Percentiles rank a stretch among this genome's conserved stretches.
Conservation (phyloP, 2,329 filamentous ascomycete species). For the Coleophoma eucalyptorum region DNA sequence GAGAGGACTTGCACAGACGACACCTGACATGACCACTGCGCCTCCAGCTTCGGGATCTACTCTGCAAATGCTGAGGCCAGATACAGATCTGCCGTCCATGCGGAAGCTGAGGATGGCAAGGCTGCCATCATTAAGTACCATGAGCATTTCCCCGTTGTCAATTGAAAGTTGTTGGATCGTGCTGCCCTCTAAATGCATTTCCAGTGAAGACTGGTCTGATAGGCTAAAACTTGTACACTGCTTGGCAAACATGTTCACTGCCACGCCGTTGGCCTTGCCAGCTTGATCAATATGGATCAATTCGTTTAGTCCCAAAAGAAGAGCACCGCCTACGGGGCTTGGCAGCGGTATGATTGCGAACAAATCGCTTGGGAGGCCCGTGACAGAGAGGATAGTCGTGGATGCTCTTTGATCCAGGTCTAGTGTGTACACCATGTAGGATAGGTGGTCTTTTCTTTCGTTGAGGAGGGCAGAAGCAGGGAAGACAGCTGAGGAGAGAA, state of each 20-base stretch:
- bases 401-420: constrained; percentile 92
- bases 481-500: constrained; percentile 73
- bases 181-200: constrained; percentile 77
- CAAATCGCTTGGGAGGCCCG: constrained; percentile 81
- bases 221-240: constrained; percentile 80
- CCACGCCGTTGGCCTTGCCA: constrained; percentile 87
- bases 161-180: constrained; percentile 71
- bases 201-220: constrained; percentile 78
- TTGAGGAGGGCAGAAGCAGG: constrained; percentile 69
- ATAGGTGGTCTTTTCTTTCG: constrained; percentile 79
- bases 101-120: constrained; percentile 76
- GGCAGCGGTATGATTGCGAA: constrained; percentile 79
- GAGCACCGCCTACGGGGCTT: constrained; percentile 79
- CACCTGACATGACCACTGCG: constrained; percentile 52
- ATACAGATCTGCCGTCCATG: constrained; percentile 87
- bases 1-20: constrained; percentile 68
- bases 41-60: constrained; percentile 63
- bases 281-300: constrained; percentile 94
- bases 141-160: constrained; percentile 78
- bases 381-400: constrained; percentile 85
- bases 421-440: constrained; percentile 92
- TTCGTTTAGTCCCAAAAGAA: constrained; percentile 85
- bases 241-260: constrained; percentile 86
- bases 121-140: constrained; percentile 73
- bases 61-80: constrained; percentile 71